Conservation (phyloP, 257 asterid genomes). For the Nicotiana obtusifolia region DNA sequence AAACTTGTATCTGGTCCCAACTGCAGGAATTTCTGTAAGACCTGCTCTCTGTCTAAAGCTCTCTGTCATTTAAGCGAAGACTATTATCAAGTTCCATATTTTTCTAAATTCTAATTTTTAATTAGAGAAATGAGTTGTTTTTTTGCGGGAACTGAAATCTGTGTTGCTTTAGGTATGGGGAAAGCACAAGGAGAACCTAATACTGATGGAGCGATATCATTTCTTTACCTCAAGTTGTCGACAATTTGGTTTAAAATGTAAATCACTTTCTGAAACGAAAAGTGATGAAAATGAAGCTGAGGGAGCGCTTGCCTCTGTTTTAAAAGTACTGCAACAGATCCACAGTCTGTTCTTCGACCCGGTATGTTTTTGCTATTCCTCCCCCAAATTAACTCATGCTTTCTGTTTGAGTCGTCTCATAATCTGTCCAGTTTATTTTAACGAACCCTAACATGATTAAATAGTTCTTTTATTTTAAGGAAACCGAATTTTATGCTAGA, state of each 20-base stretch:
- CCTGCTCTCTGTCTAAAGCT: not conserved
- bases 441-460: not conserved
- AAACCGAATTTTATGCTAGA: not conserved
- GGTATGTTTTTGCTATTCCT: slow-evolving; percentile 26
- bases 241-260: slow-evolving; percentile 57
- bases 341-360: slow-evolving; percentile 53
- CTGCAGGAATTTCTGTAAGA: not conserved
- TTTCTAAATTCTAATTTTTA: not conserved
- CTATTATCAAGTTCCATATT: not conserved
- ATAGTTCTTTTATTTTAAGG: not conserved
- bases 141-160: not conserved
- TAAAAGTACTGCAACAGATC: slow-evolving; percentile 51
- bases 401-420: not conserved
- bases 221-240: slow-evolving; percentile 84
- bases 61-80: not conserved
- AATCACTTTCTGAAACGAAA: slow-evolving; percentile 56
- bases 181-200: slow-evolving; percentile 75
- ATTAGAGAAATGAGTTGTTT: not conserved
- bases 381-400: not conserved
- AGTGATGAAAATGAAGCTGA: slow-evolving; percentile 82
- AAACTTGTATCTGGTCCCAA: not conserved
- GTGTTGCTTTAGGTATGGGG: slow-evolving; percentile 59
- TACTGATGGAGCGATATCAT: slow-evolving; percentile 84
- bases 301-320: slow-evolving; percentile 76
- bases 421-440: not conserved